phyloP scores from a whole-genome alignment of 73 alveolate genomes.

The Tetrahymena elliotti region DNA sequence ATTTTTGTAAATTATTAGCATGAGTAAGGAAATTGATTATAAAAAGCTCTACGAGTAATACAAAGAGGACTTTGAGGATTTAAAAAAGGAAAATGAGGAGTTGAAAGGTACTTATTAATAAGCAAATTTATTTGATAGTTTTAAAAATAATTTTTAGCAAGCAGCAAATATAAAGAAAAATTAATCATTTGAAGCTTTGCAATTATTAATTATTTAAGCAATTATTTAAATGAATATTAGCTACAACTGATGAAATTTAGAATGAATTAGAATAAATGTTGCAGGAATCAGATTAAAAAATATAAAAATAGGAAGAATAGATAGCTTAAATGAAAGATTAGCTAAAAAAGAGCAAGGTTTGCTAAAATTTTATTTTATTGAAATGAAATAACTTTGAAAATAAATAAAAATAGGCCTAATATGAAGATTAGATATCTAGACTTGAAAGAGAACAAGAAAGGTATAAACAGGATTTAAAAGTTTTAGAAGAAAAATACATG shows the following conservation, averaged over 20 bases:
- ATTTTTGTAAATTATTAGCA: neutral
- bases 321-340: neutral
- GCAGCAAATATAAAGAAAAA: too few relatives aligned
- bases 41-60: neutral
- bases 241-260: neutral
- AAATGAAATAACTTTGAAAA: neutral
- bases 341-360: neutral
- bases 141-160: too few relatives aligned
- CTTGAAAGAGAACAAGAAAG: neutral
- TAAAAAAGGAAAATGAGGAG: neutral
- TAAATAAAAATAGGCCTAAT: neutral
- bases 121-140: too few relatives aligned
- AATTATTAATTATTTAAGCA: neutral
- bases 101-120: neutral
- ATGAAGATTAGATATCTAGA: neutral
- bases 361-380: neutral
- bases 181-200: too few relatives aligned
- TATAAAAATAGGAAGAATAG: neutral
- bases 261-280: neutral
- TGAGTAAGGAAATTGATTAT: neutral
- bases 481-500: neutral
- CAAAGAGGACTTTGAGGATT: neutral
- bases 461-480: neutral
- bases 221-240: neutral
- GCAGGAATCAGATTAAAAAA: neutral